Percentiles rank a stretch among this genome's conserved stretches.
These are phyloP conservation scores for Phellopilus nigrolimitatus DNA, from an alignment of 1,284 basidiomycete species.

Conservation along the genomic window DNA sequence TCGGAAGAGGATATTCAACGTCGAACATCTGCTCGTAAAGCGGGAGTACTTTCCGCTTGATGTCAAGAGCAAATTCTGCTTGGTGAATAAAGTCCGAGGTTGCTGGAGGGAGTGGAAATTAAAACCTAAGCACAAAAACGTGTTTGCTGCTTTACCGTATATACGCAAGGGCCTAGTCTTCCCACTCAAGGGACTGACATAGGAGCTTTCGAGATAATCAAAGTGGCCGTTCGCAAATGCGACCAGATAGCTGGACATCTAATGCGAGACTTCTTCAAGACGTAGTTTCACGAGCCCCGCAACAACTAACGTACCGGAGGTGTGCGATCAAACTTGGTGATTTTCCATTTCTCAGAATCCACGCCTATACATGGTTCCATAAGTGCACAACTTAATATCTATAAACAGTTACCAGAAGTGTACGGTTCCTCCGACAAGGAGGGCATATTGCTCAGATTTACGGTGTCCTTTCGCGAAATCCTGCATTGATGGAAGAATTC, in stretches of 20 bases:
- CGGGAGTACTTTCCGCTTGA: conserved; percentile 83
- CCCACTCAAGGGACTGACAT: conserved; percentile 78
- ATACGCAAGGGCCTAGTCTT: conserved; percentile 81
- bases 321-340: conserved; percentile 73
- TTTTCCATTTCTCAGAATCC: conserved; percentile 61
- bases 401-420: conserved; percentile 16
- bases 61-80: conserved; percentile 81
- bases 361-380: no score
- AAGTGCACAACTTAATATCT: no score
- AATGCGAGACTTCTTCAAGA: neutral
- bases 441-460: conserved; percentile 87
- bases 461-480: conserved; percentile 76
- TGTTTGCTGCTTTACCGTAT: conserved; percentile 49
- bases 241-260: conserved; percentile 89
- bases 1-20: conserved; percentile 90
- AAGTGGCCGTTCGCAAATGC: conserved; percentile 90
- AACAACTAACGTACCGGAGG: conserved; percentile 40
- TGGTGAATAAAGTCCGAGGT: conserved; percentile 84
- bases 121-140: neutral
- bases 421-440: conserved; percentile 51
- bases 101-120: conserved; percentile 37
- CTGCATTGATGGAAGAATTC: no score
- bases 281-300: neutral
- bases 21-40: conserved; percentile 93
- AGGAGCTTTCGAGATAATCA: conserved; percentile 68